These are phyloP conservation scores for Tricharina praecox DNA, from an alignment of 495 filamentous ascomycete genomes.

Conservation along the genomic window DNA sequence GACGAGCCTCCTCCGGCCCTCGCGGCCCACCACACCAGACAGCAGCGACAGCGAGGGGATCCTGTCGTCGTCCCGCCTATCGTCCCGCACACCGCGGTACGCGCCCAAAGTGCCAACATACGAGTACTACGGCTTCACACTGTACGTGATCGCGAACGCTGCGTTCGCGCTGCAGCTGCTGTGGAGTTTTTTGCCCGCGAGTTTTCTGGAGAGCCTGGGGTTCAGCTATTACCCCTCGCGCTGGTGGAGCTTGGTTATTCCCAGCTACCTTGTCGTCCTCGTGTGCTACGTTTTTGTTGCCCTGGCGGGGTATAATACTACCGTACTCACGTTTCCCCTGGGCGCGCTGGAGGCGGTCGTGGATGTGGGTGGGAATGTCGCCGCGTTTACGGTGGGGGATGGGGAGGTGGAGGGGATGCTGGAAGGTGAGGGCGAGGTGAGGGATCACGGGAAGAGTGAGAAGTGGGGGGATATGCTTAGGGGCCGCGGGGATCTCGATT, in stretches of 20 bases:
- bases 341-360: conserved; percentile 75
- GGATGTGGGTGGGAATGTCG: conserved; percentile 73
- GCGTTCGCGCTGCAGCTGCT: conserved; percentile 79
- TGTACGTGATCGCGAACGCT: conserved; percentile 69
- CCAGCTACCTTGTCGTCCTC: conserved; percentile 72
- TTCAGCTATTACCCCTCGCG: conserved; percentile 94
- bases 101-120: conserved; percentile 90
- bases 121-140: conserved; percentile 96
- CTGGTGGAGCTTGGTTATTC: conserved; percentile 91
- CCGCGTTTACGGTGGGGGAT: conserved; percentile 58
- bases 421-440: conserved; percentile 9
- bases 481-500: conserved; percentile 37
- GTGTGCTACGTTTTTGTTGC: conserved; percentile 90
- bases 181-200: conserved; percentile 84
- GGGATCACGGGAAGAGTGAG: conserved; percentile 21
- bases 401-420: conserved; percentile 35
- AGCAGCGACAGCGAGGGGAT: conserved; percentile 70
- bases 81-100: conserved; percentile 66
- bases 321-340: conserved; percentile 68
- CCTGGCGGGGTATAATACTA: conserved; percentile 77
- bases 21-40: conserved; percentile 79
- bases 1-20: conserved; percentile 83
- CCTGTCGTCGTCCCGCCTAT: conserved; percentile 40
- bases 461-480: conserved; percentile 21
- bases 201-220: conserved; percentile 78